phyloP scores from a whole-genome alignment of 495 filamentous ascomycete species.

The Penicillium ucsense region DNA sequence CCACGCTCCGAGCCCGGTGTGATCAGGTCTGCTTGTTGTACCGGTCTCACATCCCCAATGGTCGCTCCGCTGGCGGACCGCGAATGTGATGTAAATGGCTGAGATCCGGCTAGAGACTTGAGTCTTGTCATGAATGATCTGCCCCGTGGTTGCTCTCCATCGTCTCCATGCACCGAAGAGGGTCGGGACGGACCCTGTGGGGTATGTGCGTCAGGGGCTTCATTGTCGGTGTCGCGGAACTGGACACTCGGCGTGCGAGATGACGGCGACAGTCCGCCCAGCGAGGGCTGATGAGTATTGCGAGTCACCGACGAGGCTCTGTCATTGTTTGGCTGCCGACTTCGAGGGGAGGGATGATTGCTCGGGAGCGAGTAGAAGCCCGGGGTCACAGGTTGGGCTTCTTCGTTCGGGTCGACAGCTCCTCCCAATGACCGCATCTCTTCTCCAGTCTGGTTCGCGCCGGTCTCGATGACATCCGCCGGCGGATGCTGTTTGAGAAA shows the following conservation, averaged over 20 bases:
- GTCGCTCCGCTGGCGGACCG: constrained; percentile 35
- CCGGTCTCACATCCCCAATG: constrained; percentile 21
- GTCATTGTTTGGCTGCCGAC: constrained; percentile 20
- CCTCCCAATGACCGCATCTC: constrained; percentile 1
- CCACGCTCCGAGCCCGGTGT: constrained; percentile 39
- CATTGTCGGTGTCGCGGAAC: constrained; percentile 45
- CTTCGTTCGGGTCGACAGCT: constrained; percentile 6
- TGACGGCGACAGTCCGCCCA: constrained; percentile 30
- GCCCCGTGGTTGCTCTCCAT: constrained; percentile 42
- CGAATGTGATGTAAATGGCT: constrained; percentile 31
- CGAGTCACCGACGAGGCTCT: constrained; percentile 10
- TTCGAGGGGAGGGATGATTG: constrained; percentile 16
- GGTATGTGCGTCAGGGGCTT: constrained; percentile 31
- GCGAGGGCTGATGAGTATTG: constrained; percentile 19
- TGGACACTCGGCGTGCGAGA: constrained; percentile 53
- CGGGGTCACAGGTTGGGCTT: background rate
- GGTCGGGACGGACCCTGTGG: constrained; percentile 46
- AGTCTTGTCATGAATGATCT: constrained; percentile 59
- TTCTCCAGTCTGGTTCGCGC: background rate
- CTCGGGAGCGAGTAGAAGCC: background rate
- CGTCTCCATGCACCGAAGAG: constrained; percentile 48
- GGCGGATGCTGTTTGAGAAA: constrained; percentile 8
- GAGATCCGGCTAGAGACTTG: constrained; percentile 44
- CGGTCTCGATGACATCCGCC: constrained; percentile 3
- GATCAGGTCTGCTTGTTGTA: constrained; percentile 14